These are phyloP conservation scores for Stereocaulon alpinum DNA, from an alignment of 495 filamentous ascomycete species.

Conservation along the genomic window DNA sequence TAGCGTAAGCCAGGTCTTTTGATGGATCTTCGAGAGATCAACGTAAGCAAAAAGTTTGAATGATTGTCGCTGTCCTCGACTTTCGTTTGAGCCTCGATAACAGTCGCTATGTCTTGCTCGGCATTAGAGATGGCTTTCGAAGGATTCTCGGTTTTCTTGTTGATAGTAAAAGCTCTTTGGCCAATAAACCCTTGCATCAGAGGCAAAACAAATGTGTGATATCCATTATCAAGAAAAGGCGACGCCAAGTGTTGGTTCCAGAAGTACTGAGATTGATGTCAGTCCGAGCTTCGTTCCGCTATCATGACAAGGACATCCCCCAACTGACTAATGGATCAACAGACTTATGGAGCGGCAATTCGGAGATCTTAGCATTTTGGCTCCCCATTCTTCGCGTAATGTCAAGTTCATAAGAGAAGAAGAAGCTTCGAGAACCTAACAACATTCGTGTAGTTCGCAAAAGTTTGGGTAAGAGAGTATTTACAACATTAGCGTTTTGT, in stretches of 20 bases:
- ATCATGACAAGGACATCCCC: not conserved
- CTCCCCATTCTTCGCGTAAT: constrained; percentile 57
- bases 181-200: constrained; percentile 93
- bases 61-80: not conserved
- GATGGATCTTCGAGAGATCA: constrained; percentile 76
- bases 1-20: constrained; percentile 83
- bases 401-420: constrained; percentile 86
- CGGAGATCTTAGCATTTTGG: constrained; percentile 31
- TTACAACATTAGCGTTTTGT: constrained; percentile 20
- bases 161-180: constrained; percentile 66
- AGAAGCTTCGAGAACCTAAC: constrained; percentile 76
- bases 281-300: not conserved
- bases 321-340: constrained; percentile 61
- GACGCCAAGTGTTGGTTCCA: constrained; percentile 75
- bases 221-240: constrained; percentile 60
- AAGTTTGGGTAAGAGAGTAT: constrained; percentile 67
- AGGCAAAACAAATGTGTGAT: constrained; percentile 61
- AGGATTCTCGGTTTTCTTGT: constrained; percentile 26
- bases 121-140: constrained; percentile 7
- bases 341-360: constrained; percentile 53
- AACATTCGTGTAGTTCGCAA: constrained; percentile 71
- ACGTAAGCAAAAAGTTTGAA: constrained; percentile 57
- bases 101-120: constrained; percentile 6
- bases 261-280: constrained; percentile 51
- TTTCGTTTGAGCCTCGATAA: constrained; percentile 7